Conservation (phyloP, 2,329 filamentous ascomycete genomes). For the Trichoderma gracile region DNA sequence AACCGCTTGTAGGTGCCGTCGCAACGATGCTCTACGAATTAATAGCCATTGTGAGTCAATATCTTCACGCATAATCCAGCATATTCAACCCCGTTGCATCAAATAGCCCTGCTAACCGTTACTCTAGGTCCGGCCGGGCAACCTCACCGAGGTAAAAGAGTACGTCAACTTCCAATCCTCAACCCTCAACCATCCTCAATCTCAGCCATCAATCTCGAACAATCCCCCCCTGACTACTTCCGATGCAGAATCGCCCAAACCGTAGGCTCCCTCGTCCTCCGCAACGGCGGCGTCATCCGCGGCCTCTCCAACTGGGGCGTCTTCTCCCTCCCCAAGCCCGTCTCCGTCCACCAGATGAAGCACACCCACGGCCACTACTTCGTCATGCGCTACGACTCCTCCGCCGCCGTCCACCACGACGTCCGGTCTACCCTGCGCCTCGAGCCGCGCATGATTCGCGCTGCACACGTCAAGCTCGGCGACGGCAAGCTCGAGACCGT, state of each 20-base stretch:
- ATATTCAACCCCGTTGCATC: not conserved
- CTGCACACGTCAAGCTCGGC: constrained; percentile 84
- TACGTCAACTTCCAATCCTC: constrained; percentile 48
- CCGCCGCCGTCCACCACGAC: constrained; percentile 68
- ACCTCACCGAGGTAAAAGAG: constrained; percentile 91
- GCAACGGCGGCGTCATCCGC: constrained; percentile 83
- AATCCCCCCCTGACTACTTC: not conserved
- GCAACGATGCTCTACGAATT: constrained; percentile 91
- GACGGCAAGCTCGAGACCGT: constrained; percentile 57
- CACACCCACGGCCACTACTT: constrained; percentile 94
- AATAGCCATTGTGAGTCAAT: constrained; percentile 80
- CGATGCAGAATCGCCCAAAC: constrained; percentile 76
- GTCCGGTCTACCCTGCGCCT: constrained; percentile 75
- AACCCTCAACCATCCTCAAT: not conserved
- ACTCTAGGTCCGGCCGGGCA: constrained; percentile 83
- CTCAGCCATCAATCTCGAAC: constrained; percentile 4
- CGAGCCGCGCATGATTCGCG: constrained; percentile 88
- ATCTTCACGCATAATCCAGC: not conserved
- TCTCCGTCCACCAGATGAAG: constrained; percentile 76
- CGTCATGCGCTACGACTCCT: constrained; percentile 92
- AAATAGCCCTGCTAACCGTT: constrained; percentile 26
- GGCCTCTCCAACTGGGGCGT: constrained; percentile 94
- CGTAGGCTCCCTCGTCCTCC: constrained; percentile 79
- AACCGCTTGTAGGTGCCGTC: constrained; percentile 36
- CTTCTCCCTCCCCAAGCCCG: constrained; percentile 79